Evolutionary conservation across 345 rosid species (phyloP).

Genomic region (Erucastrum elatum): DNA sequence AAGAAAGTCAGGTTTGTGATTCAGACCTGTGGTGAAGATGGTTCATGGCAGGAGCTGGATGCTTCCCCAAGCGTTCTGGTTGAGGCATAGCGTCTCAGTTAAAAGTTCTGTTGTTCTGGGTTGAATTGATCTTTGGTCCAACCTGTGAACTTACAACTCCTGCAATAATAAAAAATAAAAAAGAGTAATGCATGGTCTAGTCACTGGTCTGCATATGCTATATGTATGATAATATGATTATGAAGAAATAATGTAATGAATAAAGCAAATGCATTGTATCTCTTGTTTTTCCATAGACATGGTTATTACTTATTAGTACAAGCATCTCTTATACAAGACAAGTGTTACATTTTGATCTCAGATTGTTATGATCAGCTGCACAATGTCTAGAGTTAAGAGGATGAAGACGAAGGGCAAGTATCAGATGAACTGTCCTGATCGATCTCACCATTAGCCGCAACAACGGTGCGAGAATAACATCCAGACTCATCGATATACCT

Average conservation of each 20-base stretch:
- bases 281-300: slow-evolving; percentile 9
- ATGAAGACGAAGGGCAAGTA: slow-evolving; percentile 43
- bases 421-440: slow-evolving; percentile 44
- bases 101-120: slow-evolving; percentile 35
- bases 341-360: slow-evolving; percentile 8
- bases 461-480: slow-evolving; percentile 53
- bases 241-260: slow-evolving; percentile 57
- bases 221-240: slow-evolving; percentile 38
- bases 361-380: slow-evolving; percentile 13
- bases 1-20: slow-evolving; percentile 51
- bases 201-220: slow-evolving; percentile 20
- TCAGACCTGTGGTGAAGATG: slow-evolving; percentile 55
- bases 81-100: slow-evolving; percentile 29
- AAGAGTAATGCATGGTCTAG: not conserved
- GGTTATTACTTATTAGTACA: slow-evolving; percentile 12
- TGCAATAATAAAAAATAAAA: not conserved
- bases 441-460: slow-evolving; percentile 49
- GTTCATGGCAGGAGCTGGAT: slow-evolving; percentile 52
- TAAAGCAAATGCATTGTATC: slow-evolving; percentile 5
- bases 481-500: slow-evolving; percentile 44
- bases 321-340: slow-evolving; percentile 12
- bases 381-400: not conserved
- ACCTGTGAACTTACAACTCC: not conserved
- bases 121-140: slow-evolving; percentile 10
- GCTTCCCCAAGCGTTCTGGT: slow-evolving; percentile 55